These are phyloP conservation scores for Fusarium xyrophilum DNA, from an alignment of 2,329 filamentous ascomycete species.

Conservation along the genomic window DNA sequence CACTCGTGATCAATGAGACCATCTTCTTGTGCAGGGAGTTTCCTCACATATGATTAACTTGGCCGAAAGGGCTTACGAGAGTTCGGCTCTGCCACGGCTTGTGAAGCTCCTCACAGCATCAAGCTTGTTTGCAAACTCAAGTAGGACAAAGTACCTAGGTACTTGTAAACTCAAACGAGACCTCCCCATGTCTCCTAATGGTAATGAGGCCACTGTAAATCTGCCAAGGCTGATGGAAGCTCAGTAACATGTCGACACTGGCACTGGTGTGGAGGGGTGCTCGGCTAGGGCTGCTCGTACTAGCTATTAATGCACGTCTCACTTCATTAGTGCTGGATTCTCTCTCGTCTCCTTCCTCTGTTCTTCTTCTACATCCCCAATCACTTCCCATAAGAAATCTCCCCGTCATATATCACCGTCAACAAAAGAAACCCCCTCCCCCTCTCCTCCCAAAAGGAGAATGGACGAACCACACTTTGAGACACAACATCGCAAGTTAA, in stretches of 20 bases:
- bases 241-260: not conserved
- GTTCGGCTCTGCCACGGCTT: rapidly evolving
- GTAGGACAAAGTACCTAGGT: not conserved
- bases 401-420: no score
- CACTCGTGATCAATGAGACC: no score
- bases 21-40: not conserved
- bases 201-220: not conserved
- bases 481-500: not conserved
- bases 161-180: not conserved
- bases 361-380: not conserved
- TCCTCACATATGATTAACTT: rapidly evolving
- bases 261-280: no score
- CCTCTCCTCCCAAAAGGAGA: not conserved
- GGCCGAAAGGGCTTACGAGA: not conserved
- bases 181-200: rapidly evolving
- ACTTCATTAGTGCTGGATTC: not conserved
- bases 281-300: no score
- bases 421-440: not conserved
- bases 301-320: not conserved
- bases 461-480: not conserved
- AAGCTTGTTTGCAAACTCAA: rapidly evolving
- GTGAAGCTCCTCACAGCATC: not conserved
- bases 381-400: no score
- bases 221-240: not conserved
- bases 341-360: rapidly evolving